Evolutionary conservation across 2,329 filamentous ascomycete species (phyloP), one percentile per base, ranked within the genome.

Genomic region (Daldinia eschscholtzii): DNA sequence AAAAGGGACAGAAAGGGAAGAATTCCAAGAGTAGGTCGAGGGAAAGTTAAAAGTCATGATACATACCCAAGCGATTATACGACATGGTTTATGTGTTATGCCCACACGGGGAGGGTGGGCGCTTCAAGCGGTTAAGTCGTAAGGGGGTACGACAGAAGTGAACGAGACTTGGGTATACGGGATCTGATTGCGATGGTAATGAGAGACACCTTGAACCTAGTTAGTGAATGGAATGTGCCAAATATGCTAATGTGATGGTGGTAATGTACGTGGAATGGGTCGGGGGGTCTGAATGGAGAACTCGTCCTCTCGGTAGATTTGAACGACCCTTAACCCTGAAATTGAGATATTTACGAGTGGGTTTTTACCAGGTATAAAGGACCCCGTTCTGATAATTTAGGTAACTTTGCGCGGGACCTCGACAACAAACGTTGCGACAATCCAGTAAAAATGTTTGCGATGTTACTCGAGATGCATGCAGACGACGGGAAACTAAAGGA

Each of bases 21-120:
- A 15, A 52, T 52, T 52, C 46, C 46, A 52, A 52, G 26, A 48
- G 33, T 48, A 48, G 41, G 23, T 62, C 57, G 35, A 41, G 55
- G 37, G 48, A 72, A 70, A 68, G 74, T 72, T 71, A 75, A 23
- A 23, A 68, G 64, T 61, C 59, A 67, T 48, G 42, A 62, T 65
- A 88, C 88, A 83, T 86, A 88, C 91, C 89, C 85, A 93, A 81
- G 75, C 90, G 89, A 84, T 92, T 92, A 83, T 93, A 93, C 79
- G 89, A 88, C 89, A 92, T 92, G 81, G 79, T 81, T 76, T 66
- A 69, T 68, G 33, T 57, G 68, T 65, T 72, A 64, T 70, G 50
- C 57, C 65, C 60, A 63, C 64, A 57, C 64, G 58, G 56, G 56
- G 20, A 37, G 57, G 59, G 68, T 62, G 72, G 65, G 67, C 57